Percentiles rank a stretch among this genome's conserved stretches.
Evolutionary conservation across 2,329 filamentous ascomycete species (phyloP).

Genomic region (Alternaria consortialis): DNA sequence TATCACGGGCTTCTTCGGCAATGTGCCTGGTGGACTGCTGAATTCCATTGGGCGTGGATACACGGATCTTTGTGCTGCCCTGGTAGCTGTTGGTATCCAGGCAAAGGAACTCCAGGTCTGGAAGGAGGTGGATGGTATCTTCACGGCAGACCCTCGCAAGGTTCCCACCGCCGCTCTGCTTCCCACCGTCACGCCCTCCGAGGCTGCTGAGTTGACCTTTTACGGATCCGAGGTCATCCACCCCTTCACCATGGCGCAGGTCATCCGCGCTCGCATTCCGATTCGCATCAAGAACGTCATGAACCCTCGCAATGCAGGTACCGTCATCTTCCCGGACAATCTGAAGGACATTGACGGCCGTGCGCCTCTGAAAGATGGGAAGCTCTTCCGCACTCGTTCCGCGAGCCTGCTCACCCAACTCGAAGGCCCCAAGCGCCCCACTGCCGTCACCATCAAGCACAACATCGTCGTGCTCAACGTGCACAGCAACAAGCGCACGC

Average conservation of each 20-base stretch:
- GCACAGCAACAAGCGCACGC: constrained; percentile 94
- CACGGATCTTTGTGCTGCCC: constrained; percentile 92
- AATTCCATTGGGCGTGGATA: constrained; percentile 94
- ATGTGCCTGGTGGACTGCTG: constrained; percentile 88
- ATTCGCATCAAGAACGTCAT: constrained; percentile 94
- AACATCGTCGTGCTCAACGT: constrained; percentile 97
- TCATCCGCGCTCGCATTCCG: constrained; percentile 77
- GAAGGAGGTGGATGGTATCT: constrained; percentile 99
- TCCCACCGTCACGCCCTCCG: constrained; percentile 86
- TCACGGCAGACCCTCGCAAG: constrained; percentile 84
- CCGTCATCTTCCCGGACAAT: constrained; percentile 81
- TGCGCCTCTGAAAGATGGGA: constrained; percentile 66
- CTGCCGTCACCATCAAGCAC: constrained; percentile 93
- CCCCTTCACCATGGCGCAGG: constrained; percentile 98
- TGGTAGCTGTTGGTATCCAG: constrained; percentile 87
- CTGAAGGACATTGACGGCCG: constrained; percentile 63
- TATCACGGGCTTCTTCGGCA: constrained; percentile 91
- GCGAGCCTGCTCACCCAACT: constrained; percentile 56
- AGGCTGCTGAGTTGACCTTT: constrained; percentile 90
- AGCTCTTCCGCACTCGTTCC: constrained; percentile 60
- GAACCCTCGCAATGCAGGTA: constrained; percentile 80
- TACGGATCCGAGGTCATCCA: constrained; percentile 89
- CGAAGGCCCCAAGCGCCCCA: constrained; percentile 60
- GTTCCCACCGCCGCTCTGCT: constrained; percentile 94
- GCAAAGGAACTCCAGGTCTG: constrained; percentile 94